Conservation (phyloP, 345 rosid species). For the Acer campestre region DNA sequence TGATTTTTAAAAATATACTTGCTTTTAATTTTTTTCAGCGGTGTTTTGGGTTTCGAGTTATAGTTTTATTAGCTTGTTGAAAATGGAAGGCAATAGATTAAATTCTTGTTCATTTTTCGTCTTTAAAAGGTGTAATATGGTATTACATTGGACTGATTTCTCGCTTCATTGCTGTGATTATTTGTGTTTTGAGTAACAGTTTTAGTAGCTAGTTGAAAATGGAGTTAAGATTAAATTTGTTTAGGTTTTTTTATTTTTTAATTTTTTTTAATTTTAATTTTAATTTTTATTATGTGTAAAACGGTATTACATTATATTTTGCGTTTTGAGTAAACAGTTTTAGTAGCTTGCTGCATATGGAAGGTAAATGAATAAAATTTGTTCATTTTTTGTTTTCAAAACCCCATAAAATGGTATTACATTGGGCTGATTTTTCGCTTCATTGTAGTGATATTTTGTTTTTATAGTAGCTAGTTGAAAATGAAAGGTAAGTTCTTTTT, state of each 20-base stretch:
- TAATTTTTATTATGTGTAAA: neutral
- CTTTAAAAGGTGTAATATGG: neutral
- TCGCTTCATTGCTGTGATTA: neutral
- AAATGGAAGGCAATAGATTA: neutral
- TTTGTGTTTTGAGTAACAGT: neutral
- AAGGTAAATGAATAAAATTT: neutral
- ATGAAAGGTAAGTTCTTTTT: neutral
- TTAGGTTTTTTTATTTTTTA: too few relatives aligned
- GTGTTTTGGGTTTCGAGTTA: neutral
- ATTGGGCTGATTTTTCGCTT: neutral
- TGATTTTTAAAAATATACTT: neutral
- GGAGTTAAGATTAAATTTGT: neutral
- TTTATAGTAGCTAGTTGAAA: neutral
- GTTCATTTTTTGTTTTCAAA: neutral
- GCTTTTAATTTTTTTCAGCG: neutral
- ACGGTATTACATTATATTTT: neutral
- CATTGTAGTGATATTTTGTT: neutral
- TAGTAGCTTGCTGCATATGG: neutral
- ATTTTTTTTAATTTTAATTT: neutral
- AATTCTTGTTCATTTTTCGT: neutral
- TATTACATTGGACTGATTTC: neutral
- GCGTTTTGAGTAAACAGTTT: neutral
- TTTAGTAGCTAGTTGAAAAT: neutral
- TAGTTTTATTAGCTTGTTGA: neutral
- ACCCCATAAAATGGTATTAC: neutral